Percentiles rank a stretch among this genome's conserved stretches.
phyloP scores from a whole-genome alignment of 2,329 filamentous ascomycete species.

The Lanzia echinophila region DNA sequence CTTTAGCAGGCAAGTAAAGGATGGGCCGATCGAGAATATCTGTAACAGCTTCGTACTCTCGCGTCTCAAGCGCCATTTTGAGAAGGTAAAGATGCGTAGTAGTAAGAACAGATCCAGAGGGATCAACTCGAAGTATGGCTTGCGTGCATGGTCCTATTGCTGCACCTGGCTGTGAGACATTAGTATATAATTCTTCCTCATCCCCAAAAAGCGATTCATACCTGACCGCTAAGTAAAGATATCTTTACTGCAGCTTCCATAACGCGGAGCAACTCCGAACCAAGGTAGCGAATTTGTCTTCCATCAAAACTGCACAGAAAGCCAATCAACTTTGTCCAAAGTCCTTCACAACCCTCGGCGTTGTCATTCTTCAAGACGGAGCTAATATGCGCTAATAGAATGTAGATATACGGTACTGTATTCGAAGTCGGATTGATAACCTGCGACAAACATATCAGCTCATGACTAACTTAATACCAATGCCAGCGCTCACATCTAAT shows the following conservation, averaged over 20 bases:
- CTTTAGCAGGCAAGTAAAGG: conserved; percentile 54
- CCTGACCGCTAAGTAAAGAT: conserved; percentile 19
- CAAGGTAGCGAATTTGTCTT: conserved; percentile 47
- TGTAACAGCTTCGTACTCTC: conserved; percentile 48
- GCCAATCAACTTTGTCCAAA: conserved; percentile 43
- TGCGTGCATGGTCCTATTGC: conserved; percentile 25
- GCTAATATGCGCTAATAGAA: conserved; percentile 43
- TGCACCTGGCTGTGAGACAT: conserved; percentile 18
- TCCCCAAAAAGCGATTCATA: conserved; percentile 11
- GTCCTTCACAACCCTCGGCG: conserved; percentile 17
- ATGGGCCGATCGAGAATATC: conserved; percentile 59
- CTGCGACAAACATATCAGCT: conserved; percentile 16
- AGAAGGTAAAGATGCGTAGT: conserved; percentile 53
- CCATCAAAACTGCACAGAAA: conserved; percentile 40
- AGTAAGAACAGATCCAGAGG: conserved; percentile 59
- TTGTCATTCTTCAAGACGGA: conserved; percentile 30
- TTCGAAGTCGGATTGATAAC: conserved; percentile 46
- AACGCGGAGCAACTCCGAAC: conserved; percentile 39
- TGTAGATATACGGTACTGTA: conserved; percentile 51
- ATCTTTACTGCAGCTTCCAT: conserved; percentile 33
- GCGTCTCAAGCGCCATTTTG: conserved; percentile 48
- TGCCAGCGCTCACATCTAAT: conserved; percentile 31
- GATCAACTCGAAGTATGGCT: conserved; percentile 61
- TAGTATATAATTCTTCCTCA: conserved; percentile 4
- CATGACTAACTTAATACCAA: neutral